Conservation (phyloP, 2,329 filamentous ascomycete species). For the Mycosphaerelloides madeirae region DNA sequence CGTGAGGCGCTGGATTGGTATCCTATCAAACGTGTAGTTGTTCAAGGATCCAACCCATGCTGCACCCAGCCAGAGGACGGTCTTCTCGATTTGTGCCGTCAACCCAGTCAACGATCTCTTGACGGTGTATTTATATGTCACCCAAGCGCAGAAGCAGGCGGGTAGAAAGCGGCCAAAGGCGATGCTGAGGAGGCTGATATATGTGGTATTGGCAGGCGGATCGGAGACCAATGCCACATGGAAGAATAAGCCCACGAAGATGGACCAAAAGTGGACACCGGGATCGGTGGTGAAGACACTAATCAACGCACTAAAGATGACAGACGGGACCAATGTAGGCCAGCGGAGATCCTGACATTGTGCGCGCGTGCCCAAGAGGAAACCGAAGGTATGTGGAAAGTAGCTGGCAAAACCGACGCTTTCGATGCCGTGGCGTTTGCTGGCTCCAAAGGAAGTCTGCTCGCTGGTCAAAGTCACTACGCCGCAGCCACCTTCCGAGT, state of each 20-base stretch:
- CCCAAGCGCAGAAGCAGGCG: conserved; percentile 79
- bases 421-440: conserved; percentile 66
- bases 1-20: conserved; percentile 89
- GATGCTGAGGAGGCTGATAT: conserved; percentile 69
- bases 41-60: conserved; percentile 89
- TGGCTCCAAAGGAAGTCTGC: conserved; percentile 58
- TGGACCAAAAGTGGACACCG: conserved; percentile 75
- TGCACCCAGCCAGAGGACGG: conserved; percentile 80
- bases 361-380: conserved; percentile 60
- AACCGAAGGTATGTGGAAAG: conserved; percentile 83
- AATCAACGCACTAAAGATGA: conserved; percentile 70
- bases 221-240: conserved; percentile 88
- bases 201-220: conserved; percentile 62
- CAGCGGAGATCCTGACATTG: conserved; percentile 74
- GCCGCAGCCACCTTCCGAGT: conserved; percentile 72
- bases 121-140: conserved; percentile 80
- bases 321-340: conserved; percentile 74
- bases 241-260: conserved; percentile 79
- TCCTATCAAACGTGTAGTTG: conserved; percentile 92
- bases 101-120: conserved; percentile 66
- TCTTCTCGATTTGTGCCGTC: conserved; percentile 82
- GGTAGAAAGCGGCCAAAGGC: conserved; percentile 79
- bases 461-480: conserved; percentile 71
- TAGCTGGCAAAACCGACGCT: conserved; percentile 79
- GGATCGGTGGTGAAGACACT: conserved; percentile 79